Evolutionary conservation across 2,329 filamentous ascomycete genomes (phyloP).

Genomic region (Fusarium bactridioides): DNA sequence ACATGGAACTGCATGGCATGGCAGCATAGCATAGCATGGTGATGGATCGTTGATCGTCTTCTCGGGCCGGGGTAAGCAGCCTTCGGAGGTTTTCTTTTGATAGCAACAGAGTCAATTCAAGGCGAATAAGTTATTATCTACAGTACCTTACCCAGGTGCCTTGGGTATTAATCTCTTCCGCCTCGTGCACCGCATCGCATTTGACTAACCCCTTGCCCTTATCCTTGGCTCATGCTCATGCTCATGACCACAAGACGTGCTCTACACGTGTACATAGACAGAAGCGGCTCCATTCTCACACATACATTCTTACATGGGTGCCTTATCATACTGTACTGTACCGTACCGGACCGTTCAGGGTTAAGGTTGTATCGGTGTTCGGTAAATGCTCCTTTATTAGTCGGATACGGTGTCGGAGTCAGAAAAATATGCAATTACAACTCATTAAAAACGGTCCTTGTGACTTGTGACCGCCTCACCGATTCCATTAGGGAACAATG

Average conservation of each 20-base stretch:
- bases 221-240: slow-evolving; percentile 3
- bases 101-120: background rate
- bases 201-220: background rate
- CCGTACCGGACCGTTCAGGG: background rate
- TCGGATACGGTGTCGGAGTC: slow-evolving; percentile 1
- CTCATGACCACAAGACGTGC: slow-evolving; percentile 8
- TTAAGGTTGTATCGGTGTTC: slow-evolving; percentile 1
- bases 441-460: slow-evolving; percentile 17
- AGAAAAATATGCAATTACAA: slow-evolving; percentile 25
- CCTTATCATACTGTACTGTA: slow-evolving; percentile 3
- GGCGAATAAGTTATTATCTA: background rate
- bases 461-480: slow-evolving; percentile 32
- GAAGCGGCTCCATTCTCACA: slow-evolving; percentile 11
- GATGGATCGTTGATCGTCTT: slow-evolving; percentile 25
- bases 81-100: slow-evolving; percentile 32
- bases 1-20: background rate
- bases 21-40: slow-evolving; percentile 3
- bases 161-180: slow-evolving; percentile 6
- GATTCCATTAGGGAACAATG: background rate
- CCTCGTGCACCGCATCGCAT: background rate
- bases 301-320: slow-evolving; percentile 6
- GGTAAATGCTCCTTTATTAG: background rate
- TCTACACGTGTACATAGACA: slow-evolving; percentile 19
- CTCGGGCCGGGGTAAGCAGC: slow-evolving; percentile 19
- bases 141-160: background rate